Evolutionary conservation across 2,329 filamentous ascomycete species (phyloP).

Genomic region (Fusarium devonianum): DNA sequence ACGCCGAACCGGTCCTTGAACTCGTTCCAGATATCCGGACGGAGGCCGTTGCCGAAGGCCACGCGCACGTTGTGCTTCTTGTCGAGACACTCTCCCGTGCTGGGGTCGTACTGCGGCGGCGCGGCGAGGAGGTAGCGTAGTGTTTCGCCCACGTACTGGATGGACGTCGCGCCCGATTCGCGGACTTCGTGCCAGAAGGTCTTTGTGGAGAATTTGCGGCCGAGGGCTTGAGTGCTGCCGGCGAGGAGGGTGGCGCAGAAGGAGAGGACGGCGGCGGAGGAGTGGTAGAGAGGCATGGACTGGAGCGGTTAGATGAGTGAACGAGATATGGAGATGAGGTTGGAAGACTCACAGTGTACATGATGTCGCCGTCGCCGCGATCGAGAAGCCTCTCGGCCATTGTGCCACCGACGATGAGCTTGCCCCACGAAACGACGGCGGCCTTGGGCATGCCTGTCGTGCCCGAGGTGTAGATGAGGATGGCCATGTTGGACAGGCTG

Average conservation of each 20-base stretch:
- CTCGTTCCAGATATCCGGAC: slow-evolving; percentile 83
- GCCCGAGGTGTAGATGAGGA: slow-evolving; percentile 85
- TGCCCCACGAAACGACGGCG: slow-evolving; percentile 77
- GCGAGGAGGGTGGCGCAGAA: slow-evolving; percentile 66
- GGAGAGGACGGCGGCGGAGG: slow-evolving; percentile 76
- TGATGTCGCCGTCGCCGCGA: slow-evolving; percentile 69
- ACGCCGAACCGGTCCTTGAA: slow-evolving; percentile 86
- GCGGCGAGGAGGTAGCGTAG: slow-evolving; percentile 80
- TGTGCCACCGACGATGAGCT: slow-evolving; percentile 59
- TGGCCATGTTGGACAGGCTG: slow-evolving; percentile 64
- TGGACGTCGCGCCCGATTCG: slow-evolving; percentile 72
- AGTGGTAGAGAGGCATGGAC: slow-evolving; percentile 91
- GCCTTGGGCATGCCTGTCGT: slow-evolving; percentile 86
- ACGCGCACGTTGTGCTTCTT: slow-evolving; percentile 74
- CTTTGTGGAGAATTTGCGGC: slow-evolving; percentile 78
- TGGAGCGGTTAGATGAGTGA: slow-evolving; percentile 41
- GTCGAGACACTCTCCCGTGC: slow-evolving; percentile 73
- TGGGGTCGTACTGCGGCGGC: slow-evolving; percentile 66
- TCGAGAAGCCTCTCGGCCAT: slow-evolving; percentile 56
- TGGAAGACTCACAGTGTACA: slow-evolving; percentile 72
- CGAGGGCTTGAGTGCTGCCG: slow-evolving; percentile 73
- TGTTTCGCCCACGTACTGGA: slow-evolving; percentile 90
- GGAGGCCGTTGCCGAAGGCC: slow-evolving; percentile 84
- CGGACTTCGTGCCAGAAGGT: slow-evolving; percentile 80
- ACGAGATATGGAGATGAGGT: not conserved